Percentiles rank a stretch among this genome's conserved stretches.
phyloP scores from a whole-genome alignment of 495 filamentous ascomycete species.

The Aspergillus sclerotioniger region DNA sequence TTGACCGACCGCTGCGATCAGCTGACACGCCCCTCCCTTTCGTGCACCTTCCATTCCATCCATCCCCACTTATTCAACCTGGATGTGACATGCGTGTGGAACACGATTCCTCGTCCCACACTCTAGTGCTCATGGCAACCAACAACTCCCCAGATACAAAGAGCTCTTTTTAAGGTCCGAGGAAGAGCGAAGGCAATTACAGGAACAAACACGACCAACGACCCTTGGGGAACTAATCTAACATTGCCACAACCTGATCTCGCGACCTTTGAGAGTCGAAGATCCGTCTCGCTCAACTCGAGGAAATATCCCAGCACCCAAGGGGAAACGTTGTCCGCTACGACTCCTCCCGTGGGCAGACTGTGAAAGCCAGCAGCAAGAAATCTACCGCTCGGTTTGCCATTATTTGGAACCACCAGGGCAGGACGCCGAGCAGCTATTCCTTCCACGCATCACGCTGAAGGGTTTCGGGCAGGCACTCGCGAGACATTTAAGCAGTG shows the following conservation, averaged over 20 bases:
- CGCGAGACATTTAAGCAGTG: slow-evolving; percentile 22
- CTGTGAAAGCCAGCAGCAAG: slow-evolving; percentile 26
- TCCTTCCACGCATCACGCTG: slow-evolving; percentile 21
- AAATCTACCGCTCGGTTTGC: slow-evolving; percentile 26
- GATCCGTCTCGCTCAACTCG: slow-evolving; percentile 31
- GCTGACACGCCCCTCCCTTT: too few relatives aligned
- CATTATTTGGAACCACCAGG: slow-evolving; percentile 23
- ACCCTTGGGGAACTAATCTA: slow-evolving; percentile 37
- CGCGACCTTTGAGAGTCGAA: slow-evolving; percentile 18
- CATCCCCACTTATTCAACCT: too few relatives aligned
- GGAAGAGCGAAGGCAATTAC: too few relatives aligned
- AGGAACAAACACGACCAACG: slow-evolving; percentile 15
- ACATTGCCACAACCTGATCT: slow-evolving; percentile 35
- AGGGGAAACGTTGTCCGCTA: slow-evolving; percentile 31
- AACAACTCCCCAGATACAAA: too few relatives aligned
- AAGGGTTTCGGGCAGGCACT: slow-evolving; percentile 17
- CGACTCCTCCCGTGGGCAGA: slow-evolving; percentile 28
- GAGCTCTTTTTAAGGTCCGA: too few relatives aligned
- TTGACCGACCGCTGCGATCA: too few relatives aligned
- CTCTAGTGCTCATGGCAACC: too few relatives aligned
- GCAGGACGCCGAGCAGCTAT: slow-evolving; percentile 21
- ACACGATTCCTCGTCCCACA: too few relatives aligned
- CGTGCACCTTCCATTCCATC: too few relatives aligned
- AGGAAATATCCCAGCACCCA: slow-evolving; percentile 28
- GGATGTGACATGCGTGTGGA: too few relatives aligned